Evolutionary conservation across 2,329 filamentous ascomycete genomes (phyloP).

Genomic region (Colletotrichum liaoningense): DNA sequence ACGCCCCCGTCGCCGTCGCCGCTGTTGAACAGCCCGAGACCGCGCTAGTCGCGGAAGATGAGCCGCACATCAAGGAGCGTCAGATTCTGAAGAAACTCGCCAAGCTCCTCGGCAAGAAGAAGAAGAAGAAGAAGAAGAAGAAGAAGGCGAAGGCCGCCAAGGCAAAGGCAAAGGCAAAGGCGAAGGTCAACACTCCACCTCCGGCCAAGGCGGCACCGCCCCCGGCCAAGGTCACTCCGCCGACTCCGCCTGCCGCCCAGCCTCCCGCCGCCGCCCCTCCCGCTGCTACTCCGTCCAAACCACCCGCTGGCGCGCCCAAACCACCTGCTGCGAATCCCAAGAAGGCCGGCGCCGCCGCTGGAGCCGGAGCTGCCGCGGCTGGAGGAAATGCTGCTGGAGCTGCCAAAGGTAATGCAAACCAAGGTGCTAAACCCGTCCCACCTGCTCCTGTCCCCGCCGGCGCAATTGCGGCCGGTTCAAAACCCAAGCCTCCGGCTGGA

Average conservation of each 20-base stretch:
- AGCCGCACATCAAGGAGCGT: not conserved
- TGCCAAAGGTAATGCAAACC: slow-evolving; percentile 18
- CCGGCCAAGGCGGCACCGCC: not conserved
- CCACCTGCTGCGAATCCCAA: slow-evolving; percentile 13
- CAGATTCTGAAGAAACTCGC: slow-evolving; percentile 3
- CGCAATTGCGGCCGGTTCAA: not conserved
- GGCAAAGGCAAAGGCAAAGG: not conserved
- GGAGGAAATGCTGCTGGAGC: slow-evolving; percentile 1
- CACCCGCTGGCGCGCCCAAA: not conserved
- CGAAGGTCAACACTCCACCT: not conserved
- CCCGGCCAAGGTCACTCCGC: not conserved
- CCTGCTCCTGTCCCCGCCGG: slow-evolving; percentile 13
- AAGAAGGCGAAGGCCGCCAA: not conserved
- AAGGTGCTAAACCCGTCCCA: slow-evolving; percentile 4
- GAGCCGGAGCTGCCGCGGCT: slow-evolving; percentile 9
- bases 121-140: slow-evolving; percentile 19
- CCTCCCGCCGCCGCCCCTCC: not conserved
- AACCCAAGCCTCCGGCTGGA: not conserved
- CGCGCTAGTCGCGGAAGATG: not conserved
- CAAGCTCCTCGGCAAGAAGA: not conserved
- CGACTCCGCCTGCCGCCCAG: not conserved
- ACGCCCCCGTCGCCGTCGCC: not conserved
- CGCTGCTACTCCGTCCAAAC: not conserved
- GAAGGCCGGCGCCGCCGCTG: not conserved
- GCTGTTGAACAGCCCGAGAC: slow-evolving; percentile 22